Percentiles rank a stretch among this genome's conserved stretches.
phyloP scores from a whole-genome alignment of 1,284 basidiomycete species.

The Sporisorium graminicola region DNA sequence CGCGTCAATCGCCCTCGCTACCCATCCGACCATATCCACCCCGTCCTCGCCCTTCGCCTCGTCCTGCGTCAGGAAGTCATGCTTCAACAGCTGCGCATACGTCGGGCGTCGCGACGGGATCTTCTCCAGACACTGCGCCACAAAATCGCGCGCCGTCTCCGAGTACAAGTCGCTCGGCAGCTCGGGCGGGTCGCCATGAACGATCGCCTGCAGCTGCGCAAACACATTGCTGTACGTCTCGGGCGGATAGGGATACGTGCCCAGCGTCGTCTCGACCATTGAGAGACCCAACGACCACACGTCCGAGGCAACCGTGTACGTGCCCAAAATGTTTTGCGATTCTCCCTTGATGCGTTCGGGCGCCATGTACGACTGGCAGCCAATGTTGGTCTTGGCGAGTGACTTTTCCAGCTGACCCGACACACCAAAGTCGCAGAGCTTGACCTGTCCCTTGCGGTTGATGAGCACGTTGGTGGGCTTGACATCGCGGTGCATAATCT shows the following conservation, averaged over 20 bases:
- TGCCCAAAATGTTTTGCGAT: slow-evolving; percentile 84
- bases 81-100: slow-evolving; percentile 85
- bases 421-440: slow-evolving; percentile 97
- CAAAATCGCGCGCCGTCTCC: slow-evolving; percentile 67
- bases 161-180: slow-evolving; percentile 74
- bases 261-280: slow-evolving; percentile 91
- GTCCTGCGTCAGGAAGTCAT: slow-evolving; percentile 77
- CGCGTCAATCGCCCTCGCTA: slow-evolving; percentile 49
- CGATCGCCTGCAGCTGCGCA: slow-evolving; percentile 93
- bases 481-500: slow-evolving; percentile 97
- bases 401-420: slow-evolving; percentile 96
- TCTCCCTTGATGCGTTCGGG: slow-evolving; percentile 97
- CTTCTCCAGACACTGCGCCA: slow-evolving; percentile 67
- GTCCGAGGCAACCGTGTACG: slow-evolving; percentile 96
- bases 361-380: slow-evolving; percentile 99
- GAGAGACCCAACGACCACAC: slow-evolving; percentile 98
- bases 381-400: slow-evolving; percentile 97
- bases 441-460: slow-evolving; percentile 88
- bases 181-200: slow-evolving; percentile 90
- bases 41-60: slow-evolving; percentile 50
- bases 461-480: slow-evolving; percentile 97
- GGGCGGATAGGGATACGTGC: slow-evolving; percentile 96
- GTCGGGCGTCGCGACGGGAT: slow-evolving; percentile 79
- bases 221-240: slow-evolving; percentile 98
- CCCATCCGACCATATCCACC: slow-evolving; percentile 70